Evolutionary conservation across 2,329 filamentous ascomycete species (phyloP), one percentile per base, ranked within the genome.

Genomic region (Ilyonectria robusta): DNA sequence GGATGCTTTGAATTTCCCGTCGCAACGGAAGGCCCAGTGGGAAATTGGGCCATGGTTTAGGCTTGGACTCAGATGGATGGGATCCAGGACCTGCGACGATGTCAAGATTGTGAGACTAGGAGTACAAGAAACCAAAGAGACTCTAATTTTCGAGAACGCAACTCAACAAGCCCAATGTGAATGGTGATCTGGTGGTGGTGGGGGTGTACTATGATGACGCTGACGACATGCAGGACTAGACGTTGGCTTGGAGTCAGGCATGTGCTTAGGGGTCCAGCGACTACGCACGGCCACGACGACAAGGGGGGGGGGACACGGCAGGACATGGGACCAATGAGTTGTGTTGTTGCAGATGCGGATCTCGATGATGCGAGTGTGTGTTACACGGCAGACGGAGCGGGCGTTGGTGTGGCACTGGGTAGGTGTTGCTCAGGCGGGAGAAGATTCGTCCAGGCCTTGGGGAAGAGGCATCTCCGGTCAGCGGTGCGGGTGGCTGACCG

Each of bases 331-430:
- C 62, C 55, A 65, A 69, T 63, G 59, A 68, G 51, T 55, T 55
- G 53, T 55, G 59, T 26, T 64, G 58, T 53, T 68, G 67, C 71
- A 71, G 69, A 65, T 68, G 69, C 70, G 74, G 73, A 76, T 76
- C 74, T 75, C 70, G 73, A 75, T 76, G 70, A 63, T 65, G 70
- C 65, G 71, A 62, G 62, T 68, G 61, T 50, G 68, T 50, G 68
- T 70, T 67, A 70, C 71, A 76, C 72, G 62, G 60, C 68, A 71
- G 61, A 37, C 57, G 57, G 51, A 65, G 61, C 56, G 51, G 57
- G 57, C 61, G 60, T 50, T 63, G 55, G 55, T 63, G 64, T 47
- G 55, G 63, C 64, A 47, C 53, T 62, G 64, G 31, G 21, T 40
- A 50, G 47, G 33, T 29, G 35, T 42, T 55, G 44, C 50, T 48